A percentile compares a stretch with the other conserved stretches of the same genome.
phyloP scores from a whole-genome alignment of 352 stramenopile species.

The Phytopythium litorale region DNA sequence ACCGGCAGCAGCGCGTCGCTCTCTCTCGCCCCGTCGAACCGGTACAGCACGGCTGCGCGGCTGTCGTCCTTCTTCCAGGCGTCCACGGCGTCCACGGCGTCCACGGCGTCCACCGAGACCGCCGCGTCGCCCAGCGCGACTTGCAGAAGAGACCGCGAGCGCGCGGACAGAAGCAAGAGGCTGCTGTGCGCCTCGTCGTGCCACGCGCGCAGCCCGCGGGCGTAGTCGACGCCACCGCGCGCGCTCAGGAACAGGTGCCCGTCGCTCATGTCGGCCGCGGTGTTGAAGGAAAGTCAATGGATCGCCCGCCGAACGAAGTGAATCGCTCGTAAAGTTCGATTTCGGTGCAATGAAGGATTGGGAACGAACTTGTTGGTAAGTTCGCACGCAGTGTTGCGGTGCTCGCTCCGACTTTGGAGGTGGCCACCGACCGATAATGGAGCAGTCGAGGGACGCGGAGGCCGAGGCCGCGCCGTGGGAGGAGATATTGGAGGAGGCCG shows the following conservation, averaged over 20 bases:
- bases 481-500: slow-evolving; percentile 31
- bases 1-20: slow-evolving; percentile 17
- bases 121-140: slow-evolving; percentile 35
- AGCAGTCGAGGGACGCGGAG: background rate
- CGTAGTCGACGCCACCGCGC: slow-evolving; percentile 41
- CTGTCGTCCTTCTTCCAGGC: background rate
- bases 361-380: too few species aligned
- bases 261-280: slow-evolving; percentile 25
- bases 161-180: slow-evolving; percentile 41
- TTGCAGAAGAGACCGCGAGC: slow-evolving; percentile 30
- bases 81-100: background rate
- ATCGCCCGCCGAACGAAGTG: too few species aligned
- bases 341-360: too few species aligned
- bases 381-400: too few species aligned
- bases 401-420: too few species aligned
- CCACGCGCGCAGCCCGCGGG: slow-evolving; percentile 25
- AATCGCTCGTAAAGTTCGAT: too few species aligned
- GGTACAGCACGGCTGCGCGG: background rate
- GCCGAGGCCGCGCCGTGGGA: slow-evolving; percentile 18
- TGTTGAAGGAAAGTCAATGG: too few species aligned
- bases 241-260: slow-evolving; percentile 59
- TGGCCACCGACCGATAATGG: background rate
- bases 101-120: slow-evolving; percentile 10
- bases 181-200: slow-evolving; percentile 53
- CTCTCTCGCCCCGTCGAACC: slow-evolving; percentile 2